Evolutionary conservation across 148 eudicot genomes (phyloP).

Genomic region (Pharnaceum exiguum): DNA sequence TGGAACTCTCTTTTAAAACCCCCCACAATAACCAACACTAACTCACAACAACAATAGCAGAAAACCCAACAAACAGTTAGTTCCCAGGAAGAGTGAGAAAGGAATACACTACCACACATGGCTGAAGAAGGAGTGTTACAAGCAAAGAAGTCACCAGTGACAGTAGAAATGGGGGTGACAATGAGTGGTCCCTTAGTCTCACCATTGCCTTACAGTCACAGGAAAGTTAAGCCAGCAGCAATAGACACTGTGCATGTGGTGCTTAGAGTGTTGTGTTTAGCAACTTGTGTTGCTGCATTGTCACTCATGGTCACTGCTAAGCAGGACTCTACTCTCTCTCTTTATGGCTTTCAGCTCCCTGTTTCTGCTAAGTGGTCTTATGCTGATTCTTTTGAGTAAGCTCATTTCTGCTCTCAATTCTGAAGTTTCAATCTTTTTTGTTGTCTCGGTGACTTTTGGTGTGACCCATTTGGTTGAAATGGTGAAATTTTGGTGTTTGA

Average conservation of each 20-base stretch:
- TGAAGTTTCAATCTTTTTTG: neutral
- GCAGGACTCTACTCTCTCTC: conserved; percentile 42
- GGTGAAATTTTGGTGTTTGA: too few species aligned
- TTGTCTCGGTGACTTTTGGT: neutral
- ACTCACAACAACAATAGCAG: too few species aligned
- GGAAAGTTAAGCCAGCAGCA: conserved; percentile 20
- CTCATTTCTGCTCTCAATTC: neutral
- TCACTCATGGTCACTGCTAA: conserved; percentile 68
- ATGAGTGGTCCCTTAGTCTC: conserved; percentile 29
- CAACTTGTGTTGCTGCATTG: conserved; percentile 33
- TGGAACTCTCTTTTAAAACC: too few species aligned
- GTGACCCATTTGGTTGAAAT: neutral
- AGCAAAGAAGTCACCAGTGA: neutral
- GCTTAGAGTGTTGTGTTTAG: conserved; percentile 46
- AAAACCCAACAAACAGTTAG: too few species aligned
- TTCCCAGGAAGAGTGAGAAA: too few species aligned
- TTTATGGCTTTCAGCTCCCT: conserved; percentile 75
- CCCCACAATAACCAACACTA: too few species aligned
- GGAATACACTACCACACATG: neutral
- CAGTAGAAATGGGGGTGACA: conserved; percentile 20
- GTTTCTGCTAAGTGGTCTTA: conserved; percentile 83
- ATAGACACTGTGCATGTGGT: conserved; percentile 31
- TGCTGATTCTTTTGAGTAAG: conserved; percentile 73
- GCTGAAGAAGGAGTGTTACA: neutral
- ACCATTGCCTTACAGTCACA: conserved; percentile 8